These are phyloP conservation scores for Micractinium sp. DNA, from an alignment of 139 green algal species.

Conservation along the genomic window DNA sequence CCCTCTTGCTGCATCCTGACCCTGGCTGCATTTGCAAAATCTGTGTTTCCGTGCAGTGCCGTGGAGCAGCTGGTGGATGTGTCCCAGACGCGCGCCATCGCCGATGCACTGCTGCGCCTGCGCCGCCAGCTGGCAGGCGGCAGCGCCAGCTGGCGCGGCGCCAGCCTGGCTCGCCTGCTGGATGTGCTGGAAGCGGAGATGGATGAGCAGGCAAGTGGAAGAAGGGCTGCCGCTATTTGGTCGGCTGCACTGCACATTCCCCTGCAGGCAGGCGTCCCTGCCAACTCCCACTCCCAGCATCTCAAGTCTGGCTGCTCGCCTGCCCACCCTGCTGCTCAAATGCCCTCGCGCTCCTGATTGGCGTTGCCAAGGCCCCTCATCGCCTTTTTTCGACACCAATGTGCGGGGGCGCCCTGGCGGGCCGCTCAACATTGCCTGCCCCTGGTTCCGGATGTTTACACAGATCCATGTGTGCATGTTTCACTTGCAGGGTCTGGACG, in stretches of 20 bases:
- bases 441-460: too few species aligned
- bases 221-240: background rate
- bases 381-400: too few species aligned
- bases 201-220: background rate
- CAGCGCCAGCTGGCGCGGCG: background rate
- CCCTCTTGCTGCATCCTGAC: background rate
- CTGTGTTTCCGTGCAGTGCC: conserved; percentile 15
- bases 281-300: too few species aligned
- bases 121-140: conserved; percentile 2
- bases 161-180: conserved; percentile 4
- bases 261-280: too few species aligned
- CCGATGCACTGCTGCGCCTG: background rate
- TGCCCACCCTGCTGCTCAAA: background rate
- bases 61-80: conserved; percentile 72
- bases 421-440: too few species aligned
- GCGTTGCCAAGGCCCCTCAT: too few species aligned
- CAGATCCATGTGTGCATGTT: background rate
- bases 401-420: too few species aligned
- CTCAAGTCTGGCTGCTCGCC: too few species aligned
- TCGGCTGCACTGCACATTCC: too few species aligned
- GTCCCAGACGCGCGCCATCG: conserved; percentile 27
- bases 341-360: background rate
- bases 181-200: conserved; percentile 12
- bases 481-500: conserved; percentile 56
- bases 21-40: background rate